phyloP scores from a whole-genome alignment of 2,329 filamentous ascomycete genomes.

The Tolypocladium nubicola region DNA sequence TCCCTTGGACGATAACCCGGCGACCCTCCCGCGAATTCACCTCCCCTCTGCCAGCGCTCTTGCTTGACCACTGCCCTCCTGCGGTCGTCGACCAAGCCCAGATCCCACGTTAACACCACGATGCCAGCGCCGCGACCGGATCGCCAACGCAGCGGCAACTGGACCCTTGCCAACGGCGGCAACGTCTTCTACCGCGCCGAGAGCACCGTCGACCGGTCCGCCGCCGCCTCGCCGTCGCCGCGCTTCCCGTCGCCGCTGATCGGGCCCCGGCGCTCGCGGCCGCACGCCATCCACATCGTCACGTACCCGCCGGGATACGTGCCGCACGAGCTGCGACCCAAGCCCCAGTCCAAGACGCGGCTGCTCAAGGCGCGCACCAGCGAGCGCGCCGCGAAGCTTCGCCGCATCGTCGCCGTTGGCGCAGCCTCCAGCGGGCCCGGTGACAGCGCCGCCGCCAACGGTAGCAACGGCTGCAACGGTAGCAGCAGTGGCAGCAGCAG shows the following conservation, averaged over 20 bases:
- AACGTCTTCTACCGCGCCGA: conserved; percentile 19
- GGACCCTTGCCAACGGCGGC: conserved; percentile 12
- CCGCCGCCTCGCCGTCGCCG: neutral
- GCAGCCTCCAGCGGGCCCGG: neutral
- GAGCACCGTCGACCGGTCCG: neutral
- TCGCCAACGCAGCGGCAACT: conserved; percentile 9
- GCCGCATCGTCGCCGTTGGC: neutral
- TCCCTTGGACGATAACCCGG: neutral
- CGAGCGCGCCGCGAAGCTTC: neutral
- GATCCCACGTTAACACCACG: neutral
- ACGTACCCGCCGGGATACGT: conserved; percentile 32
- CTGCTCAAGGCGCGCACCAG: neutral
- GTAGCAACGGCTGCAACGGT: conserved; percentile 1
- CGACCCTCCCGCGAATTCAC: neutral
- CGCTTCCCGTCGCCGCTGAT: conserved; percentile 26
- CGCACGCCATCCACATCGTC: conserved; percentile 31
- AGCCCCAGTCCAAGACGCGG: conserved; percentile 1
- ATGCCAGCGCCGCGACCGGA: conserved; percentile 2
- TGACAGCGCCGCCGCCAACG: neutral
- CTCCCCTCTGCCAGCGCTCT: neutral
- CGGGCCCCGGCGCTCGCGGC: conserved; percentile 25
- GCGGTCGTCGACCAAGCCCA: neutral
- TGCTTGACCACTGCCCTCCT: neutral
- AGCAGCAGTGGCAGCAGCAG: conserved; percentile 1
- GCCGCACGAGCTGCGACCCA: conserved; percentile 30